A percentile compares a stretch with the other conserved stretches of the same genome.
These are phyloP conservation scores for Fusarium mexicanum DNA, from an alignment of 2,329 filamentous ascomycete species.

Conservation along the genomic window DNA sequence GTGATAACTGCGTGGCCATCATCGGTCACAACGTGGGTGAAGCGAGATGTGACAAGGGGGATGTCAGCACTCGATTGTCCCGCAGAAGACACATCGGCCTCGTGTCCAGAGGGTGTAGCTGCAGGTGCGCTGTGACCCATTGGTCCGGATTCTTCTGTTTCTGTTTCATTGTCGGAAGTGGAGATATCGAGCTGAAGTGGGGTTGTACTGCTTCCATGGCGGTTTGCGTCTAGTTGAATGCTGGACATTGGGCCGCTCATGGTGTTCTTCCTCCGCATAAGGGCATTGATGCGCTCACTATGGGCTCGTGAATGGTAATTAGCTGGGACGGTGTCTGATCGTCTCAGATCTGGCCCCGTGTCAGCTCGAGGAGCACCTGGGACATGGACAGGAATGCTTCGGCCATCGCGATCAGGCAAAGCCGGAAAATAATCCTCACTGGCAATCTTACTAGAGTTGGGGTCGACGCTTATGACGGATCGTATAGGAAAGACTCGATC, in stretches of 20 bases:
- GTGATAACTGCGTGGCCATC: slow-evolving; percentile 86
- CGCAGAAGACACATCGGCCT: slow-evolving; percentile 31
- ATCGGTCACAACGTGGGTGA: slow-evolving; percentile 79
- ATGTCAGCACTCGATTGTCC: slow-evolving; percentile 48
- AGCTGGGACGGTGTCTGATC: slow-evolving; percentile 41
- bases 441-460: slow-evolving; percentile 52
- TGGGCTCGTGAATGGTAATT: slow-evolving; percentile 33
- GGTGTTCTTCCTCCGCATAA: slow-evolving; percentile 48
- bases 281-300: slow-evolving; percentile 31
- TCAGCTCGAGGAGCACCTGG: slow-evolving; percentile 45
- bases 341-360: slow-evolving; percentile 40
- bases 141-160: slow-evolving; percentile 44
- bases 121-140: background rate
- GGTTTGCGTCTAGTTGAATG: slow-evolving; percentile 56
- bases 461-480: slow-evolving; percentile 79
- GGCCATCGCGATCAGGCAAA: slow-evolving; percentile 46
- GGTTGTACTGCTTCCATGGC: slow-evolving; percentile 47
- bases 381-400: slow-evolving; percentile 45
- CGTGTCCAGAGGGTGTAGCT: background rate
- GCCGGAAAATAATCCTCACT: slow-evolving; percentile 53
- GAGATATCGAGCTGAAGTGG: slow-evolving; percentile 50
- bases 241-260: slow-evolving; percentile 54
- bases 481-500: slow-evolving; percentile 84
- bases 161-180: slow-evolving; percentile 47
- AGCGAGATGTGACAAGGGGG: slow-evolving; percentile 73